Percentiles rank a stretch among this genome's conserved stretches.
phyloP scores from a whole-genome alignment of 768 basidiomycete genomes.

The Sarcodon aspratus region DNA sequence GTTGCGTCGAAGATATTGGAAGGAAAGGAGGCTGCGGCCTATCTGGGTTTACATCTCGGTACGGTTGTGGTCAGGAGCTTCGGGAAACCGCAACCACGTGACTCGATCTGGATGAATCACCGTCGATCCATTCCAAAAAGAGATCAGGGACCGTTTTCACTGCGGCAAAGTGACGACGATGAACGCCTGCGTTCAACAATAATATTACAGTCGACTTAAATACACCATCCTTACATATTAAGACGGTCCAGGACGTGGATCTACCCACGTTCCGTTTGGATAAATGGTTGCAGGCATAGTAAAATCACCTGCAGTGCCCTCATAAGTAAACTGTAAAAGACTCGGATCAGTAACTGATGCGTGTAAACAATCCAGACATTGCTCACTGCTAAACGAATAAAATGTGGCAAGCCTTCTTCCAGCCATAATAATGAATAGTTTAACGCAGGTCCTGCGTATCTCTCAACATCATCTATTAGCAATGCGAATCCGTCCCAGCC shows the following conservation, averaged over 20 bases:
- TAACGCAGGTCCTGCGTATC: slow-evolving; percentile 57
- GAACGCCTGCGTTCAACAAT: too few relatives aligned
- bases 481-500: slow-evolving; percentile 72
- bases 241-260: slow-evolving; percentile 62
- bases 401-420: slow-evolving; percentile 51
- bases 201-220: too few relatives aligned
- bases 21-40: too few relatives aligned
- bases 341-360: background rate
- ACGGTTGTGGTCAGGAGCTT: too few relatives aligned
- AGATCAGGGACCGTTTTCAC: too few relatives aligned
- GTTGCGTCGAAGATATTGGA: too few relatives aligned
- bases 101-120: too few relatives aligned
- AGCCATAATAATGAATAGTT: slow-evolving; percentile 63
- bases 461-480: slow-evolving; percentile 79
- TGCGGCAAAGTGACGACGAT: too few relatives aligned
- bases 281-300: slow-evolving; percentile 68
- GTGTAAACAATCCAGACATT: slow-evolving; percentile 1
- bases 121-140: too few relatives aligned
- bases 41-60: too few relatives aligned
- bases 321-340: slow-evolving; percentile 32
- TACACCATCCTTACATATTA: slow-evolving; percentile 5
- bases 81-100: too few relatives aligned
- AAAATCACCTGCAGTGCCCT: slow-evolving; percentile 53
- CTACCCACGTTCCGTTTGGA: slow-evolving; percentile 75
- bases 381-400: slow-evolving; percentile 73